phyloP scores from a whole-genome alignment of 1,139 yeast species.

The Meyerozyma carpophila region DNA sequence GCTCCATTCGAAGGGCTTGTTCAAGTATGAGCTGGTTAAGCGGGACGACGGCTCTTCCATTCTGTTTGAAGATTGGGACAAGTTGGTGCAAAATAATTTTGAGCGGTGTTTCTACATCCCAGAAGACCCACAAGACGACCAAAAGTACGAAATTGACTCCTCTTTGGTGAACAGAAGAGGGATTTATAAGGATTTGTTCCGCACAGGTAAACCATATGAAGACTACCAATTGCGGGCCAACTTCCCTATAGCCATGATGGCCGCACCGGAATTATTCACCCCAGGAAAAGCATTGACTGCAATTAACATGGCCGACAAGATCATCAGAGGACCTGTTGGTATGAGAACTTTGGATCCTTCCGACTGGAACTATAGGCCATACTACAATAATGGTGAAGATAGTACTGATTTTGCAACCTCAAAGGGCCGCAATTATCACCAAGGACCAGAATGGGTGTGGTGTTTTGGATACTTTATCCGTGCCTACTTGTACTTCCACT shows the following conservation, averaged over 20 bases:
- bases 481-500: constrained; percentile 59
- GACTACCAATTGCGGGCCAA: constrained; percentile 93
- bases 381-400: constrained; percentile 77
- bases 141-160: constrained; percentile 54
- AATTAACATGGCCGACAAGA: constrained; percentile 62
- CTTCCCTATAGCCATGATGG: constrained; percentile 87
- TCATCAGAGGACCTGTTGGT: constrained; percentile 84
- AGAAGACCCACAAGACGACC: constrained; percentile 44
- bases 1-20: constrained; percentile 48
- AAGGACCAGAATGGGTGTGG: constrained; percentile 99
- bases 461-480: constrained; percentile 80
- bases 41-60: constrained; percentile 54
- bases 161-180: constrained; percentile 81
- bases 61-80: constrained; percentile 63
- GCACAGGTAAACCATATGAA: constrained; percentile 80
- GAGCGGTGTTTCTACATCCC: constrained; percentile 81
- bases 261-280: constrained; percentile 86
- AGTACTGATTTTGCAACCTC: constrained; percentile 85
- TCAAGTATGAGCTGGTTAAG: constrained; percentile 50
- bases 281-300: constrained; percentile 57
- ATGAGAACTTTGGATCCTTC: constrained; percentile 89
- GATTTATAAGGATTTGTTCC: constrained; percentile 81
- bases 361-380: constrained; percentile 87
- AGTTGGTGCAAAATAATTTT: constrained; percentile 61
- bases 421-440: constrained; percentile 94